A percentile compares a stretch with the other conserved stretches of the same genome.
Evolutionary conservation across 306 rosid species (phyloP).

Genomic region (Trifolium subterraneum): DNA sequence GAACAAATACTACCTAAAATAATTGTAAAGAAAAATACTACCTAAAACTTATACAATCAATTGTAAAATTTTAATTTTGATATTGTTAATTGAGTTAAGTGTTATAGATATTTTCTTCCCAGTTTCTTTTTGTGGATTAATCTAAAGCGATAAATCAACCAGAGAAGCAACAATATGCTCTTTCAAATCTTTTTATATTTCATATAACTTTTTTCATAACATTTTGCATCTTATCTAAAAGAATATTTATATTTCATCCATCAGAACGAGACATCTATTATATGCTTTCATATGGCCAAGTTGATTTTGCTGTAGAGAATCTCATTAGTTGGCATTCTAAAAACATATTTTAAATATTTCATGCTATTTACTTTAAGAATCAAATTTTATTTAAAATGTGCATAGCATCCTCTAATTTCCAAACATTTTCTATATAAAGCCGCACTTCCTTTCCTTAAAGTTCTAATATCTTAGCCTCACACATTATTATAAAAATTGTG

Average conservation of each 20-base stretch:
- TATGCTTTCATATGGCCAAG: not conserved
- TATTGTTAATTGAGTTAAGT: no score
- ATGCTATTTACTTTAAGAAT: slow-evolving; percentile 15
- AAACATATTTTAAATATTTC: not conserved
- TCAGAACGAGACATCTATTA: slow-evolving; percentile 33
- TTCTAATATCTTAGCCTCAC: slow-evolving; percentile 37
- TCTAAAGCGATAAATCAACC: no score
- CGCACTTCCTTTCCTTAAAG: not conserved
- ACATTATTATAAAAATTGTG: not conserved
- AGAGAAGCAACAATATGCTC: no score
- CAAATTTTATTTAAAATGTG: slow-evolving; percentile 31
- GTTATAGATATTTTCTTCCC: no score
- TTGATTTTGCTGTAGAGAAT: slow-evolving; percentile 30
- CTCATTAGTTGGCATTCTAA: slow-evolving; percentile 37
- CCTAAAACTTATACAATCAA: no score
- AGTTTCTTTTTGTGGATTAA: not conserved
- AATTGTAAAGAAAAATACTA: no score
- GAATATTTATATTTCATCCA: slow-evolving; percentile 11
- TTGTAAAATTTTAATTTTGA: no score
- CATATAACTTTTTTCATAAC: slow-evolving; percentile 27
- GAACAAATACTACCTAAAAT: no score
- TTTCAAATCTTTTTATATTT: no score
- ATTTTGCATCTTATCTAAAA: slow-evolving; percentile 36
- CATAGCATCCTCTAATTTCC: slow-evolving; percentile 17
- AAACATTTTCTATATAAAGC: slow-evolving; percentile 44